Conservation (phyloP, 139 green algal species). For the Chlorella sp. region DNA sequence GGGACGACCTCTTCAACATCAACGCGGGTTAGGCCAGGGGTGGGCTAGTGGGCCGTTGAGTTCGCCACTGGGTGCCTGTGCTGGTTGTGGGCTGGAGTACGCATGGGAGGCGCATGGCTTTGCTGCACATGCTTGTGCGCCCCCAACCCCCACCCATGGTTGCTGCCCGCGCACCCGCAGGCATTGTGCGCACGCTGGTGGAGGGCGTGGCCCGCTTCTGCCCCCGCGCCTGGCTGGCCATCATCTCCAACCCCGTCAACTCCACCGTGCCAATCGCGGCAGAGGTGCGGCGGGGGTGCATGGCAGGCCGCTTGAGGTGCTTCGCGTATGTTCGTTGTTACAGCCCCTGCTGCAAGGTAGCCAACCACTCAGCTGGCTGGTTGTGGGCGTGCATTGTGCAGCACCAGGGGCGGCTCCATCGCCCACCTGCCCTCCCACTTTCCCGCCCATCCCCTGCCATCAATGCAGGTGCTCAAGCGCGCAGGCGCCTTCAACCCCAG, state of each 20-base stretch:
- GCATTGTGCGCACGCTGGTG: slow-evolving; percentile 80
- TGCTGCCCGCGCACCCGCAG: slow-evolving; percentile 34
- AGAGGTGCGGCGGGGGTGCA: slow-evolving; percentile 63
- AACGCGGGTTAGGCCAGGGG: slow-evolving; percentile 74
- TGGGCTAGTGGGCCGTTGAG: background rate
- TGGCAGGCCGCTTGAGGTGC: background rate
- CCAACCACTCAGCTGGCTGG: too few species aligned
- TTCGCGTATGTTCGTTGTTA: too few species aligned
- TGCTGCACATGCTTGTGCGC: too few species aligned
- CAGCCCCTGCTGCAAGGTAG: too few species aligned
- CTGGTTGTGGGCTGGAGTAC: too few species aligned
- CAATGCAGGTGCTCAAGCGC: slow-evolving; percentile 57
- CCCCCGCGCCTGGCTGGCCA: slow-evolving; percentile 83
- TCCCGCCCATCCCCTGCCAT: too few species aligned
- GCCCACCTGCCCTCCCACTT: too few species aligned
- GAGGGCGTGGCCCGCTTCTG: slow-evolving; percentile 79
- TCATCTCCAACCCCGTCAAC: slow-evolving; percentile 99
- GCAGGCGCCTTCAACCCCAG: slow-evolving; percentile 90
- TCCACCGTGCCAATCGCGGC: slow-evolving; percentile 98
- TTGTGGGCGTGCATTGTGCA: too few species aligned
- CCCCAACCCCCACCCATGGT: too few species aligned
- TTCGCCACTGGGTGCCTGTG: too few species aligned
- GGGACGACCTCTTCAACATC: slow-evolving; percentile 99
- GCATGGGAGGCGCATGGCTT: too few species aligned
- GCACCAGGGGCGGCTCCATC: too few species aligned